Conservation (phyloP, 345 rosid genomes). For the Angophora floribunda region DNA sequence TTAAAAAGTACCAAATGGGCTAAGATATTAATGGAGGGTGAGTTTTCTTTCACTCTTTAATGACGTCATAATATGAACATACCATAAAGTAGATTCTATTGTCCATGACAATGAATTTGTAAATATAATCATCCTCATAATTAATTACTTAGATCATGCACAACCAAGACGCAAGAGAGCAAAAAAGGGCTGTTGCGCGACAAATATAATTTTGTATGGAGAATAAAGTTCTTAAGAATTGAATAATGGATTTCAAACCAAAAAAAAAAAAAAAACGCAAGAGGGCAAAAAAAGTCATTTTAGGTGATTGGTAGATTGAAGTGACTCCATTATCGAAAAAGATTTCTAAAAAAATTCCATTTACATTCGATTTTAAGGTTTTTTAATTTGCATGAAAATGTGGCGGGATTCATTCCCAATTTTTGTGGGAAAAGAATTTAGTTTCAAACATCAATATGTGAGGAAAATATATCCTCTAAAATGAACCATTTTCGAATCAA, state of each 20-base stretch:
- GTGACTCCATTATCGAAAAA: not conserved
- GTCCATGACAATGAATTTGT: not conserved
- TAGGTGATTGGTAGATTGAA: not conserved
- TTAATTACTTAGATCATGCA: not conserved
- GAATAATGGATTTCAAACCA: not conserved
- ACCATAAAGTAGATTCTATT: not conserved
- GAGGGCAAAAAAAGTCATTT: too few relatives aligned
- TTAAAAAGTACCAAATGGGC: too few relatives aligned
- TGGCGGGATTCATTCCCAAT: not conserved
- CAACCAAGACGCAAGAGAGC: not conserved
- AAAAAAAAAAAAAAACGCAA: too few relatives aligned
- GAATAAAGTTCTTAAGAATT: not conserved
- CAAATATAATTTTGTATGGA: too few relatives aligned
- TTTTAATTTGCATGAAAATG: not conserved
- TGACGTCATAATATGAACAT: not conserved
- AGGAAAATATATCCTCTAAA: not conserved
- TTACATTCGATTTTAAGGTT: not conserved
- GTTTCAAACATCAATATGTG: not conserved
- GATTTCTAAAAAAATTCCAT: fast-evolving
- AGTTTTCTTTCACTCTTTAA: not conserved
- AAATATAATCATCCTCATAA: not conserved
- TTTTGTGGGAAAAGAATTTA: not conserved
- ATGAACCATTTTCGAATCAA: not conserved
- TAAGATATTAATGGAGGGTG: not conserved
- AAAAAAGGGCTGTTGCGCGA: not conserved